These are phyloP conservation scores for Leptographium lundbergii DNA, from an alignment of 2,329 filamentous ascomycete species.

Conservation along the genomic window DNA sequence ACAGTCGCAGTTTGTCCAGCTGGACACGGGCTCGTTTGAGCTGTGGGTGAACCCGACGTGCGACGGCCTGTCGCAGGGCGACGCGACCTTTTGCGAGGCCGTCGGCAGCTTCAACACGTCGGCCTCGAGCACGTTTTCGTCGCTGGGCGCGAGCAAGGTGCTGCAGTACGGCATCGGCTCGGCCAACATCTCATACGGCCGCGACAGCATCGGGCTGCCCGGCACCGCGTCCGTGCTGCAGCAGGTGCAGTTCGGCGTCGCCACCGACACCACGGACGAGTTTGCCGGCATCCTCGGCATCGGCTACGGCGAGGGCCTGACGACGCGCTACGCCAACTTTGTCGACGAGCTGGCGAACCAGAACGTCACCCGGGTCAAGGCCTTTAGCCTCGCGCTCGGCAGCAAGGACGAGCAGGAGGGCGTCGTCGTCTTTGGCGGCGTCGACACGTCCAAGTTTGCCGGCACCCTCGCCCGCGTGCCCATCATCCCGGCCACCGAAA, in stretches of 20 bases:
- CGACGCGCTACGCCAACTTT: constrained; percentile 36
- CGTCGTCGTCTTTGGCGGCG: constrained; percentile 55
- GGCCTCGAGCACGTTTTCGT: constrained; percentile 26
- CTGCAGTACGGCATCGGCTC: constrained; percentile 38
- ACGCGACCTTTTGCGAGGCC: constrained; percentile 31
- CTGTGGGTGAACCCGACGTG: constrained; percentile 51
- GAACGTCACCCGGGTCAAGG: constrained; percentile 44
- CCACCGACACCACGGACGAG: constrained; percentile 34
- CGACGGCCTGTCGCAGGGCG: constrained; percentile 28
- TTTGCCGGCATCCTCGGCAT: constrained; percentile 59
- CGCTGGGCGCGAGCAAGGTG: constrained; percentile 23
- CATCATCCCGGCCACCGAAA: constrained; percentile 40
- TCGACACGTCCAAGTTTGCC: constrained; percentile 51
- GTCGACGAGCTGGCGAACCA: constrained; percentile 36
- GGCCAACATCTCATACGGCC: constrained; percentile 37
- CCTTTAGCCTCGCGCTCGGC: constrained; percentile 54
- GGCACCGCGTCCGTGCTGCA: constrained; percentile 28
- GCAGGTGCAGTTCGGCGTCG: constrained; percentile 53
- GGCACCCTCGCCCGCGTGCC: constrained; percentile 48
- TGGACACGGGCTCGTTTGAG: constrained; percentile 49
- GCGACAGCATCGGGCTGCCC: constrained; percentile 30
- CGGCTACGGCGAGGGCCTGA: constrained; percentile 45
- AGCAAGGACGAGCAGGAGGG: constrained; percentile 46
- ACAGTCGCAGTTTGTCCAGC: constrained; percentile 39
- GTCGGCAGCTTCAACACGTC: constrained; percentile 30